These are phyloP conservation scores for Fusarium compactum DNA, from an alignment of 2,329 filamentous ascomycete species.

Conservation along the genomic window DNA sequence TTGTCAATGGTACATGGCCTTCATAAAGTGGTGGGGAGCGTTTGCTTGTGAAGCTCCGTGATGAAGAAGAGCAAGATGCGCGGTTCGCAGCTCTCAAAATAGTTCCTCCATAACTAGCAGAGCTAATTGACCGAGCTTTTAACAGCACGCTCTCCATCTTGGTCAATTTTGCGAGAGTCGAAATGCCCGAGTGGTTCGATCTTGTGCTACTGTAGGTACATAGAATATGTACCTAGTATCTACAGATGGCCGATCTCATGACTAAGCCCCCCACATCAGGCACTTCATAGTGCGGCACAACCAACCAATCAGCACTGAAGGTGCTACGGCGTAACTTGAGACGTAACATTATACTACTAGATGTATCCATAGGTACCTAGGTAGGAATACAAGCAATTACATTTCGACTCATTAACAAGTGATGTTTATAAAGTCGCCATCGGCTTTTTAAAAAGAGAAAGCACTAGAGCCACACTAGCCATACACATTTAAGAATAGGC, in stretches of 20 bases:
- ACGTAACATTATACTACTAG: background rate
- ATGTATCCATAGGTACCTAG: background rate
- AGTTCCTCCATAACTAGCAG: slow-evolving; percentile 18
- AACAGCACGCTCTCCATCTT: slow-evolving; percentile 46
- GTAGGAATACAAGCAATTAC: background rate
- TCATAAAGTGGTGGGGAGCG: slow-evolving; percentile 89
- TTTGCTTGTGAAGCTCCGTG: slow-evolving; percentile 77
- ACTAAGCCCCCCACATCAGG: slow-evolving; percentile 12
- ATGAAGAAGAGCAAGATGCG: slow-evolving; percentile 34
- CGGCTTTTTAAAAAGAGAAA: background rate
- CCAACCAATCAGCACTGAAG: slow-evolving; percentile 23
- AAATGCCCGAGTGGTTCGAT: slow-evolving; percentile 31
- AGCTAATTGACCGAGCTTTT: slow-evolving; percentile 35
- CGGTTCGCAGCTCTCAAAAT: slow-evolving; percentile 40
- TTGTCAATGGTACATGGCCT: slow-evolving; percentile 90
- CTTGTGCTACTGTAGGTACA: background rate
- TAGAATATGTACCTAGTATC: background rate
- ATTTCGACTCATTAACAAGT: background rate
- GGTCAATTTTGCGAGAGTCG: slow-evolving; percentile 2
- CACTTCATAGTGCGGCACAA: background rate
- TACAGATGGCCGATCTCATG: slow-evolving; percentile 1
- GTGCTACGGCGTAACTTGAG: background rate
- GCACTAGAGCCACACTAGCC: background rate
- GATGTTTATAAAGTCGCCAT: background rate
- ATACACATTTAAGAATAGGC: background rate